A percentile compares a stretch with the other conserved stretches of the same genome.
Evolutionary conservation across 495 filamentous ascomycete species (phyloP).

Genomic region (Penicillium samsonianum): DNA sequence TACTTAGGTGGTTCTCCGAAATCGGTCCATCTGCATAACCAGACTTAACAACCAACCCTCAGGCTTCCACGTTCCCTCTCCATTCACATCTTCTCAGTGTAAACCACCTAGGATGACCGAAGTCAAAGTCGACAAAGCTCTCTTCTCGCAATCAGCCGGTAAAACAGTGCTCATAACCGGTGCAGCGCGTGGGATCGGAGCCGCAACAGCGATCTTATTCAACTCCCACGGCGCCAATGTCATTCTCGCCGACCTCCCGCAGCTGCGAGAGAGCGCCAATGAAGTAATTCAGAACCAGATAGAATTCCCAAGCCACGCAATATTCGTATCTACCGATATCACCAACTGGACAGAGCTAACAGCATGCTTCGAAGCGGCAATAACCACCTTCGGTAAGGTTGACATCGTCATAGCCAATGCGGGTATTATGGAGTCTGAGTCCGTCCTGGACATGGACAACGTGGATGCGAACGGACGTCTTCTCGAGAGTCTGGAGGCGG

Average conservation of each 20-base stretch:
- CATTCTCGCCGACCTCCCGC: conserved; percentile 32
- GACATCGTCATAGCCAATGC: conserved; percentile 70
- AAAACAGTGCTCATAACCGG: conserved; percentile 42
- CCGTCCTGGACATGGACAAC: conserved; percentile 20
- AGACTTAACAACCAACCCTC: background rate
- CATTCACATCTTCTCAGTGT: background rate
- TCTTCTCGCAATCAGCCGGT: conserved; percentile 11
- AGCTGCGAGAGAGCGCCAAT: conserved; percentile 14
- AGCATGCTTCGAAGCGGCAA: conserved; percentile 57
- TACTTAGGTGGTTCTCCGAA: conserved; percentile 6
- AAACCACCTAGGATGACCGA: conserved; percentile 13
- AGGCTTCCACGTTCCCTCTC: background rate
- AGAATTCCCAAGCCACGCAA: conserved; percentile 15
- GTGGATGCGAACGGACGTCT: conserved; percentile 26
- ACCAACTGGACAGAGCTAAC: conserved; percentile 30
- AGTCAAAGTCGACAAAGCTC: conserved; percentile 10
- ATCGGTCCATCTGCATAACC: background rate
- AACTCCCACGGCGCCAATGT: conserved; percentile 31
- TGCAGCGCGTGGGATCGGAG: conserved; percentile 42
- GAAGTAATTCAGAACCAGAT: conserved; percentile 14
- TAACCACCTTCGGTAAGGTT: conserved; percentile 52
- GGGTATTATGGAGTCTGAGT: conserved; percentile 54
- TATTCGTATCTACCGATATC: conserved; percentile 29
- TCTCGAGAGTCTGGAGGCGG: conserved; percentile 22
- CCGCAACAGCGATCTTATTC: conserved; percentile 32